Conservation (phyloP, 176 grass and related monocot species). For the Microstegium vimineum region DNA sequence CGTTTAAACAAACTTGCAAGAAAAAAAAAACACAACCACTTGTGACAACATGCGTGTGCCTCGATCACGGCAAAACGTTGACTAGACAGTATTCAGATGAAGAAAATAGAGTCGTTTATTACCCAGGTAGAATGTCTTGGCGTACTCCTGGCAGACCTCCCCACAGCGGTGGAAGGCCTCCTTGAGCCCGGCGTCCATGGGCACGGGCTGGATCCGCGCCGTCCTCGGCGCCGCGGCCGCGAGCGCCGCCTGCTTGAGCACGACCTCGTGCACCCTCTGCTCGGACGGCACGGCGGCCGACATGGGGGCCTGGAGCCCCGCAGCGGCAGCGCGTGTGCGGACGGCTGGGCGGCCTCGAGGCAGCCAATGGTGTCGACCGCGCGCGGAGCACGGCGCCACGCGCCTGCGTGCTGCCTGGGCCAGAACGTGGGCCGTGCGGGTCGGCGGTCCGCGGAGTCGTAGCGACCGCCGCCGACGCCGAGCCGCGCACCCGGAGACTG, state of each 20-base stretch:
- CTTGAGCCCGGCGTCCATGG: constrained; percentile 36
- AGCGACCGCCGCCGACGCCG: not conserved
- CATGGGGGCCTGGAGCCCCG: constrained; percentile 22
- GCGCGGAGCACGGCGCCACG: constrained; percentile 21
- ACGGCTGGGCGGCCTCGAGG: constrained; percentile 39
- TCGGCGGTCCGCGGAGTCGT: not conserved
- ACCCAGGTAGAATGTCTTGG: constrained; percentile 98
- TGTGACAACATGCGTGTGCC: not conserved
- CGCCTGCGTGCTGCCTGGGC: no score
- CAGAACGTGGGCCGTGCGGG: not conserved
- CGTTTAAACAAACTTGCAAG: not conserved
- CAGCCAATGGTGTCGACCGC: constrained; percentile 32
- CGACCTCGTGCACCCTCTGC: constrained; percentile 76
- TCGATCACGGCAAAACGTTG: not conserved
- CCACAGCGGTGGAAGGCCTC: constrained; percentile 69
- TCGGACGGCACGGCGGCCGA: constrained; percentile 38
- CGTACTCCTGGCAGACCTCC: constrained; percentile 86
- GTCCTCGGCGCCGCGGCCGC: constrained; percentile 24
- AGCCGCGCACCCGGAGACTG: not conserved
- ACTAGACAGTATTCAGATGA: not conserved
- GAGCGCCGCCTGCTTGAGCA: constrained; percentile 71
- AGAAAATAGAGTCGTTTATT: not conserved
- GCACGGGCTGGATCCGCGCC: constrained; percentile 16
- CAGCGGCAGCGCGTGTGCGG: not conserved
- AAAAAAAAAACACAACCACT: not conserved